Percentiles rank a stretch among this genome's conserved stretches.
These are phyloP conservation scores for Alternaria sp. DNA, from an alignment of 2,329 filamentous ascomycete species.

Conservation along the genomic window DNA sequence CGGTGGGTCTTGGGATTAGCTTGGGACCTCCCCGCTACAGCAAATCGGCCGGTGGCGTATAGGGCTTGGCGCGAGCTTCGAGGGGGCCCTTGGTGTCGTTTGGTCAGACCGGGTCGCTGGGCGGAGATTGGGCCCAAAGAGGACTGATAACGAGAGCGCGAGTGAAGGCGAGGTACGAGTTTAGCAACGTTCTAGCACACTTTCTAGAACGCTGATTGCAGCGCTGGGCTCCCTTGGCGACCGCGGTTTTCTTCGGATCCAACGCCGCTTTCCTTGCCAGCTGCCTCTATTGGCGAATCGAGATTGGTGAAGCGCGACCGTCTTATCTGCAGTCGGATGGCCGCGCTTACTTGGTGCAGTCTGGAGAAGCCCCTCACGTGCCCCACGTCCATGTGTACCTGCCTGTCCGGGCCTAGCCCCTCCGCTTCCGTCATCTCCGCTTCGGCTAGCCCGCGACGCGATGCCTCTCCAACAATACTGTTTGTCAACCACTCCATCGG, in stretches of 20 bases:
- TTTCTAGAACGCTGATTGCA: slow-evolving; percentile 31
- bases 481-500: slow-evolving; percentile 24
- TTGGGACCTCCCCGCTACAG: slow-evolving; percentile 33
- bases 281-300: slow-evolving; percentile 31
- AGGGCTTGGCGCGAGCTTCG: slow-evolving; percentile 9
- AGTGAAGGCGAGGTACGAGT: background rate
- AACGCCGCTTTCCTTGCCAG: slow-evolving; percentile 31
- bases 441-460: slow-evolving; percentile 20
- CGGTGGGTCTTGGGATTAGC: slow-evolving; percentile 24
- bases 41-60: slow-evolving; percentile 67
- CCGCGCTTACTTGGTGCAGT: slow-evolving; percentile 19
- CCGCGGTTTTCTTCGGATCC: slow-evolving; percentile 19
- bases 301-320: slow-evolving; percentile 4
- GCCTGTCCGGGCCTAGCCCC: background rate
- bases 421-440: slow-evolving; percentile 12
- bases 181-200: slow-evolving; percentile 26
- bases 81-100: slow-evolving; percentile 4
- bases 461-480: slow-evolving; percentile 13
- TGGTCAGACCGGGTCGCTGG: slow-evolving; percentile 24
- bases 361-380: slow-evolving; percentile 31
- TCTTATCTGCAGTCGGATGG: slow-evolving; percentile 24
- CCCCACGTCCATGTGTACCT: slow-evolving; percentile 16
- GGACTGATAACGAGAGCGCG: slow-evolving; percentile 25
- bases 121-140: slow-evolving; percentile 25
- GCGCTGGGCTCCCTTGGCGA: slow-evolving; percentile 21